These are phyloP conservation scores for Ophiocytium majus DNA, from an alignment of 352 stramenopile genomes.

Conservation along the genomic window DNA sequence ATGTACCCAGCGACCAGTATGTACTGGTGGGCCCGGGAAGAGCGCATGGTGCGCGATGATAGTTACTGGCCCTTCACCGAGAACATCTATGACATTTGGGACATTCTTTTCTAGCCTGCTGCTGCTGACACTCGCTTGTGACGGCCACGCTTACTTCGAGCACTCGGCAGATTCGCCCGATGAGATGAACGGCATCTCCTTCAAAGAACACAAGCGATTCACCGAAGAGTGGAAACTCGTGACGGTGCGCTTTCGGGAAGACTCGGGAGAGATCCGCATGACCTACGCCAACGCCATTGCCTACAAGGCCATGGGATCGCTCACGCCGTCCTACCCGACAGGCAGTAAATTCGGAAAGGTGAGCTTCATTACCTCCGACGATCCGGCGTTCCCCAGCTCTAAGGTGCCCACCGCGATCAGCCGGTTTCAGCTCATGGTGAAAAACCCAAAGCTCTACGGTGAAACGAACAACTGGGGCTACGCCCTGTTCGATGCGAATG, in stretches of 20 bases:
- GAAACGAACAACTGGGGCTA: background rate
- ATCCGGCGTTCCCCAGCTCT: background rate
- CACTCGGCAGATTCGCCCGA: no score
- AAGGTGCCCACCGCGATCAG: background rate
- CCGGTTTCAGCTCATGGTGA: slow-evolving; percentile 7
- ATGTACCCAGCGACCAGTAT: background rate
- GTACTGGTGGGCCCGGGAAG: background rate
- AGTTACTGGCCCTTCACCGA: background rate
- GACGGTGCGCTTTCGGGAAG: background rate
- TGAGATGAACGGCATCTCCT: slow-evolving; percentile 13
- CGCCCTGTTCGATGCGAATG: background rate
- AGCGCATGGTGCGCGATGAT: background rate
- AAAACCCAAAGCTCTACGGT: background rate
- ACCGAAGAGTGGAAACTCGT: slow-evolving; percentile 5
- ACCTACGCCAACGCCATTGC: slow-evolving; percentile 13
- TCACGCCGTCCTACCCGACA: background rate
- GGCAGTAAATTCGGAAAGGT: background rate
- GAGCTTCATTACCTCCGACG: background rate
- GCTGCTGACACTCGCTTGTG: no score
- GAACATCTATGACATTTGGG: background rate
- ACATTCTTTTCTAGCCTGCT: no score
- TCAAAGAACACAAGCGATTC: background rate
- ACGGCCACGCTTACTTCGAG: no score
- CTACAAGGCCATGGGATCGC: background rate
- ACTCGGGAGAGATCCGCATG: background rate